Evolutionary conservation across 208 protist species (phyloP), one percentile per base, ranked within the genome.

Genomic region (Novymonas esmeraldas): DNA sequence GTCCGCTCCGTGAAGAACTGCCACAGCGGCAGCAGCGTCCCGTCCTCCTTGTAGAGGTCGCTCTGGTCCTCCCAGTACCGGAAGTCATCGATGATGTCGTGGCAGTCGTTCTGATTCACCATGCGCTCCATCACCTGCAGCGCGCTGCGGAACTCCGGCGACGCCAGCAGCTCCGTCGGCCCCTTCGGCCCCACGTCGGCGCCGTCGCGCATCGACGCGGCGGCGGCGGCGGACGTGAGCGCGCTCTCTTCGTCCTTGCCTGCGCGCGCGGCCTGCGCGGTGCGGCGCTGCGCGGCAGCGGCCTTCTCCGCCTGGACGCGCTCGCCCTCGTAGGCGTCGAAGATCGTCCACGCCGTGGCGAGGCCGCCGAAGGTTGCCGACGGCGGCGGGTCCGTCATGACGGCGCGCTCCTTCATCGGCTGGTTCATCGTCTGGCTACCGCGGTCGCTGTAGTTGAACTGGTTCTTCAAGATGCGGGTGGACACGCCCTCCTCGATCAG

Each of bases 381-480:
- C 73, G 95, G 92, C 31, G 96, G 97, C 22, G 96, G 97, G 68
- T 98, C 95, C 6, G 96, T 98, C 59, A 98, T 82, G 6, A 97
- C 83, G 34, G 64, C 72, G 13, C 81, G 70, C 70, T 95, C 86
- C 71, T 89, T 82, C 62, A 94, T 64, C 29, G 78, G 49, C 41
- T 97, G 84, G 79, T 98, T 98, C 84, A 98, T 96, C 14, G 97
- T 98, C 78, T 99, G 98, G 65, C 90, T 97, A 26, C 94, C 97
- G 42, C 98, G 91, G 41, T 98, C 96, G 49, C 88, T 96, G 87
- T 98, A 99, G 87, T 99, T 99, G 81, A 99, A 99, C 88, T 98
- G 96, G 82, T 99, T 99, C 61, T 98, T 97, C 11, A 98, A 76
- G 54, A 96, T 95, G 59, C 89, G 88, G 11, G 90, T 97, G 9